Conservation (phyloP, 345 rosid genomes). For the Microcos paniculata region DNA sequence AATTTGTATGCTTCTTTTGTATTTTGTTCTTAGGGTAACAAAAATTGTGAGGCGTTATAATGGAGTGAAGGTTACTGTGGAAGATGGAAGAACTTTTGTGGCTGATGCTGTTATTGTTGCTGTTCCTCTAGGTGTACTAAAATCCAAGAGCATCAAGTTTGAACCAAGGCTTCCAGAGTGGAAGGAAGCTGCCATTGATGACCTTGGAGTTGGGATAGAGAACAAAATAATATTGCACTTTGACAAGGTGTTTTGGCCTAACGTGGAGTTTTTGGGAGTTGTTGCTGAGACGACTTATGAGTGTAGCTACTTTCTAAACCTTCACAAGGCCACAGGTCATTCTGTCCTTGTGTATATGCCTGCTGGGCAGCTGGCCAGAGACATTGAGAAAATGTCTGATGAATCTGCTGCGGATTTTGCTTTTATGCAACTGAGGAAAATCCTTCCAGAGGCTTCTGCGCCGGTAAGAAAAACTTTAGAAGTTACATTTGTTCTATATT, state of each 20-base stretch:
- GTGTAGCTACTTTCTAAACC: slow-evolving; percentile 95
- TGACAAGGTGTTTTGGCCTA: slow-evolving; percentile 93
- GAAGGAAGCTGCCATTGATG: slow-evolving; percentile 89
- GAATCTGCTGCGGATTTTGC: slow-evolving; percentile 92
- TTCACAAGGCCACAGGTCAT: slow-evolving; percentile 93
- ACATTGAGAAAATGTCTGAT: slow-evolving; percentile 96
- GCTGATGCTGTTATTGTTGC: slow-evolving; percentile 86
- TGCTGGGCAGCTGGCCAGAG: slow-evolving; percentile 94
- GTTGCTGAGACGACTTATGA: slow-evolving; percentile 85
- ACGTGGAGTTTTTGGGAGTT: slow-evolving; percentile 94
- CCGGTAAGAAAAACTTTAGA: slow-evolving; percentile 40
- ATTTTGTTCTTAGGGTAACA: slow-evolving; percentile 54
- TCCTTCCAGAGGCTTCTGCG: slow-evolving; percentile 73
- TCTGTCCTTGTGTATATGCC: slow-evolving; percentile 95
- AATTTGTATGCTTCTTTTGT: too few relatives aligned
- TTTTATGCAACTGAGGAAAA: slow-evolving; percentile 73
- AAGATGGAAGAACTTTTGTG: slow-evolving; percentile 60
- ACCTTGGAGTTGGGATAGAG: slow-evolving; percentile 91
- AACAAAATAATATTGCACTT: slow-evolving; percentile 82
- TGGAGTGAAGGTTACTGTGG: slow-evolving; percentile 81
- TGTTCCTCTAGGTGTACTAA: slow-evolving; percentile 87
- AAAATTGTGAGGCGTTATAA: slow-evolving; percentile 60
- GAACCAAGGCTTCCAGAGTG: slow-evolving; percentile 92
- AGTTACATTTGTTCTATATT: not conserved
- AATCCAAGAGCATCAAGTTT: slow-evolving; percentile 57